phyloP scores from a whole-genome alignment of 352 stramenopile species.

The Phytophthora capsici region DNA sequence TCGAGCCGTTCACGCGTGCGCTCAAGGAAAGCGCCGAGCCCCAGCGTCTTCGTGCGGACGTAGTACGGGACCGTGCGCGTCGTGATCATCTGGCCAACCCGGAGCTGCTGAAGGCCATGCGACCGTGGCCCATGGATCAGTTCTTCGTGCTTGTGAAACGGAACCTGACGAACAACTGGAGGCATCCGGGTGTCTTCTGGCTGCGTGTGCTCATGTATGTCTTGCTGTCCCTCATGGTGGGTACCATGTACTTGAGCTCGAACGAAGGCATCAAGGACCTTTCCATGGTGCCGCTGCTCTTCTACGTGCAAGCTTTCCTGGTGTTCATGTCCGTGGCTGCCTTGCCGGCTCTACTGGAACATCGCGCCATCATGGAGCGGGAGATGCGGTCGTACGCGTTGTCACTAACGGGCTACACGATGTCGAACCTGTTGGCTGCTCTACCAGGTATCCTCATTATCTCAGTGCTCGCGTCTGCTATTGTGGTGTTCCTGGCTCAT shows the following conservation, averaged over 20 bases:
- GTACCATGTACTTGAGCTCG: conserved; percentile 77
- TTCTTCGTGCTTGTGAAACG: conserved; percentile 70
- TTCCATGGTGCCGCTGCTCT: conserved; percentile 75
- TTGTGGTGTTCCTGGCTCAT: conserved; percentile 63
- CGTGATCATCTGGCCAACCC: conserved; percentile 43
- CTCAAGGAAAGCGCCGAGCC: conserved; percentile 48
- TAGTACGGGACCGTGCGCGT: conserved; percentile 45
- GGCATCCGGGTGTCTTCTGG: conserved; percentile 82
- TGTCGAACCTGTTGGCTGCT: conserved; percentile 75
- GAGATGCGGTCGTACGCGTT: conserved; percentile 68
- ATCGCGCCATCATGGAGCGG: conserved; percentile 86
- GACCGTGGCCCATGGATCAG: conserved; percentile 60
- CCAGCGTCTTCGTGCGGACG: conserved; percentile 44
- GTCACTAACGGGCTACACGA: conserved; percentile 75
- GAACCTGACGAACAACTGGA: conserved; percentile 70
- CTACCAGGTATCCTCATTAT: conserved; percentile 79
- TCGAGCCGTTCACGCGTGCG: conserved; percentile 46
- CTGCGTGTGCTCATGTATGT: conserved; percentile 86
- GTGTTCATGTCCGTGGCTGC: conserved; percentile 93
- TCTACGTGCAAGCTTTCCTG: conserved; percentile 92
- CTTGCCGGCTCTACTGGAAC: conserved; percentile 86
- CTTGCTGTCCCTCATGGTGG: conserved; percentile 76
- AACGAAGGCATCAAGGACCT: conserved; percentile 40
- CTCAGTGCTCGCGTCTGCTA: conserved; percentile 55
- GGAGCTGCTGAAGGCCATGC: conserved; percentile 51